Percentiles rank a stretch among this genome's conserved stretches.
phyloP scores from a whole-genome alignment of 2,329 filamentous ascomycete genomes.

The Cladosporium sp. region DNA sequence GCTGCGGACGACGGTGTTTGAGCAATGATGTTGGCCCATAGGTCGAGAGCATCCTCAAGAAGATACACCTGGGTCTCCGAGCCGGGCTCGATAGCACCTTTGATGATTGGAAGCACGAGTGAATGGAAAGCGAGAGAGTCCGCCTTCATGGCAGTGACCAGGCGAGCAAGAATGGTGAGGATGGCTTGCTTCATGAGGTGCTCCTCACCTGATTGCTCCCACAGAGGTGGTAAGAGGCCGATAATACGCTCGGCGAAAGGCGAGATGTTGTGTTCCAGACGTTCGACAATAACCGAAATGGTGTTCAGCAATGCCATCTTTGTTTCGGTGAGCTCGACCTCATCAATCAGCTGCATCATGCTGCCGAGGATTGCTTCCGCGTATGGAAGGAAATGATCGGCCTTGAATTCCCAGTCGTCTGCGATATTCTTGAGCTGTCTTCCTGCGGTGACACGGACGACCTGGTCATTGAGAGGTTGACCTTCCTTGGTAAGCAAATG shows the following conservation, averaged over 20 bases:
- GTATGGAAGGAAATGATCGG: slow-evolving; percentile 73
- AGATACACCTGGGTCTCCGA: slow-evolving; percentile 77
- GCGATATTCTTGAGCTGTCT: slow-evolving; percentile 78
- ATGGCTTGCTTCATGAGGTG: slow-evolving; percentile 94
- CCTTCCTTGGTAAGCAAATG: slow-evolving; percentile 80
- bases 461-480: slow-evolving; percentile 73
- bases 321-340: slow-evolving; percentile 80
- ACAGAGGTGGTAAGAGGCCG: slow-evolving; percentile 74
- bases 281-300: slow-evolving; percentile 74
- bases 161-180: slow-evolving; percentile 76
- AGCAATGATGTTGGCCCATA: slow-evolving; percentile 79
- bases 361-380: slow-evolving; percentile 71
- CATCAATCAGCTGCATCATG: slow-evolving; percentile 74
- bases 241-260: slow-evolving; percentile 79
- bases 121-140: slow-evolving; percentile 76
- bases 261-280: slow-evolving; percentile 72
- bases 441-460: slow-evolving; percentile 88
- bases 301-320: slow-evolving; percentile 90
- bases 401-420: slow-evolving; percentile 80
- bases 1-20: slow-evolving; percentile 50
- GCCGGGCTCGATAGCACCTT: slow-evolving; percentile 72
- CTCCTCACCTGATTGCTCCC: slow-evolving; percentile 82
- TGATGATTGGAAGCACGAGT: slow-evolving; percentile 78
- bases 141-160: slow-evolving; percentile 82
- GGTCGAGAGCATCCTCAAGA: slow-evolving; percentile 85